Conservation (phyloP, 1,284 basidiomycete genomes). For the Ganoderma leucocontextum region DNA sequence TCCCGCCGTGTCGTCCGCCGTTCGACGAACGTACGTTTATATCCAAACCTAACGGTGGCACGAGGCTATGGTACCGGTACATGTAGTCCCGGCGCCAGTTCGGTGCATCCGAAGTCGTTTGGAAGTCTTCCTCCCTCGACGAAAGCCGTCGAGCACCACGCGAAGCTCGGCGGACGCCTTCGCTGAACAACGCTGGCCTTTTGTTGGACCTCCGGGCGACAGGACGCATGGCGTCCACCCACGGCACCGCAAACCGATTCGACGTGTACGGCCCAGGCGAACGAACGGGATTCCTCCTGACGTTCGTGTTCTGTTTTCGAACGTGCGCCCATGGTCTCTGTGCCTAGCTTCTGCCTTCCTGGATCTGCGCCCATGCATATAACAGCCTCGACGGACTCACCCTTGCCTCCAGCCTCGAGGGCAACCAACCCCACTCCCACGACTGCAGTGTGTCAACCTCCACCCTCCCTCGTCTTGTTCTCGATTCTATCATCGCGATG, state of each 20-base stretch:
- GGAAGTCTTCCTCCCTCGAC: background rate
- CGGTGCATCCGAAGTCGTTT: background rate
- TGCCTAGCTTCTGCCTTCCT: background rate
- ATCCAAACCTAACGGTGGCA: background rate
- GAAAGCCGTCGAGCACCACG: background rate
- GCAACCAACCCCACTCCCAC: background rate
- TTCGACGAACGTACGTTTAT: background rate
- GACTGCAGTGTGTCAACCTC: background rate
- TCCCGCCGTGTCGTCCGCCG: background rate
- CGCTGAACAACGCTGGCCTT: background rate
- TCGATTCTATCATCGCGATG: background rate
- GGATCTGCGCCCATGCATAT: background rate
- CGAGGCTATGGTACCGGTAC: background rate
- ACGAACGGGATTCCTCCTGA: background rate
- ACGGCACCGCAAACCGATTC: background rate
- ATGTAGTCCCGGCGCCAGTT: constrained; percentile 3
- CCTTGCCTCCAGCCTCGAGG: background rate
- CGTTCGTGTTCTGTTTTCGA: background rate
- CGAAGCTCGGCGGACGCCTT: background rate
- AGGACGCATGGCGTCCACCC: background rate
- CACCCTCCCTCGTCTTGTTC: background rate
- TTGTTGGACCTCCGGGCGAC: background rate
- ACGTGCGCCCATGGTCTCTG: background rate
- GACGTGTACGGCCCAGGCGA: background rate
- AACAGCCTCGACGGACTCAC: background rate